Conservation (phyloP, 164 flowering plant species). For the Stephania yunnanensis region DNA sequence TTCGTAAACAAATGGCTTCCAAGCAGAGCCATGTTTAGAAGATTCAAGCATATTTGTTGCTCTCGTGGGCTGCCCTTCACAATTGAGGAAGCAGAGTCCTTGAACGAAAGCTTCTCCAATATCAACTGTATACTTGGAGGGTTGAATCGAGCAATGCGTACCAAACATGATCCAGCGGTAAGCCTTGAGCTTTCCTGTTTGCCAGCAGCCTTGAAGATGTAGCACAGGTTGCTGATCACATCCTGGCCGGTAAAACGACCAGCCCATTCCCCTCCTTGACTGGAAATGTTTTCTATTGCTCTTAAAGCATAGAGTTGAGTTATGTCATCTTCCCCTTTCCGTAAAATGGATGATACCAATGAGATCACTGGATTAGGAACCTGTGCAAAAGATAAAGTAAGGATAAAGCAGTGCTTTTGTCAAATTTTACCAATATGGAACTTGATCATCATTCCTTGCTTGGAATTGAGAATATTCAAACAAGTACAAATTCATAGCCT, state of each 20-base stretch:
- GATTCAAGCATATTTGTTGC: conserved; percentile 90
- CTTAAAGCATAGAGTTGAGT: conserved; percentile 94
- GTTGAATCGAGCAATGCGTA: conserved; percentile 72
- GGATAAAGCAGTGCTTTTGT: background rate
- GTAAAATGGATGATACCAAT: conserved; percentile 68
- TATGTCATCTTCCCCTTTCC: conserved; percentile 93
- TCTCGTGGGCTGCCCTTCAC: conserved; percentile 79
- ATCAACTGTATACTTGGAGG: conserved; percentile 65
- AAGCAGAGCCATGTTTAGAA: conserved; percentile 73
- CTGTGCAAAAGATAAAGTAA: conserved; percentile 27
- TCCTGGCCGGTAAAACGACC: conserved; percentile 84
- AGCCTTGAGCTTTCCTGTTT: conserved; percentile 86
- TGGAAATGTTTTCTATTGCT: conserved; percentile 88
- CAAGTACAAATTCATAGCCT: background rate
- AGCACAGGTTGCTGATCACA: conserved; percentile 73
- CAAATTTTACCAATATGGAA: background rate
- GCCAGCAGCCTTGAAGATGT: conserved; percentile 73
- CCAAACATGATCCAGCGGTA: conserved; percentile 95
- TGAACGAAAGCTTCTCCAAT: conserved; percentile 68
- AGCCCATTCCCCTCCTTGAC: conserved; percentile 94
- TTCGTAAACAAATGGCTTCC: conserved; percentile 67
- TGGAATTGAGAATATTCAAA: background rate
- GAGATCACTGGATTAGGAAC: conserved; percentile 76
- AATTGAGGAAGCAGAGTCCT: conserved; percentile 60
- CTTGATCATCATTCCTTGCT: background rate